Evolutionary conservation across 768 basidiomycete genomes (phyloP), one percentile per base, ranked within the genome.

Genomic region (Fibroporia radiculosa): DNA sequence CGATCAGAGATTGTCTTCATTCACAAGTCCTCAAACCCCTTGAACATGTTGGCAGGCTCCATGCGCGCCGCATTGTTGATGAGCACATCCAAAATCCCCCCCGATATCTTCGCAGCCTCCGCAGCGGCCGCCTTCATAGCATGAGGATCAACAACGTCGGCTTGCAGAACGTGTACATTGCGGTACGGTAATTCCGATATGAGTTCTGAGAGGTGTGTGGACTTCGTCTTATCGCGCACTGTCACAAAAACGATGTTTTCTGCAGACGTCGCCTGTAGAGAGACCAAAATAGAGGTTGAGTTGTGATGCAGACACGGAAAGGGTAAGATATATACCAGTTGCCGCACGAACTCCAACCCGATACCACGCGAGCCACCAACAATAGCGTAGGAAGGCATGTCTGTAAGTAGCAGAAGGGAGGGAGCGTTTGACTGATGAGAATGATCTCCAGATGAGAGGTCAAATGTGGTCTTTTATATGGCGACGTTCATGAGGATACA

Each of bases 1-100:
- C 39, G 16, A n/a, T 34, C 51, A 50, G 7, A 60, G 42, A 11
- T 60, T 62, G 38, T 44, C 31, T 32, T 8, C 8, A 23, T n/a
- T n/a, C 28, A 40, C 39, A 26, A 40, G 11, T 40, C 39, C 3
- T 23, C 28, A 10, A 40, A 26, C 22, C 16, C 6, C 32, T 18
- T 47, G 51, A 28, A 48, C 39, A 20, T 34, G 31, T 13, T 22
- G 11, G 2, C 38, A 33, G 62, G 67, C 12, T 55, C 50, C 4
- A 55, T 32, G 27, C 25, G 51, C 5, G 56, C 65, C 11, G 66
- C 68, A 40, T 69, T 69, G 49, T 68, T 66, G 39, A 68, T 66
- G 45, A 68, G 55, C 34, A 53, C 56, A 48, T 68, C 66, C 14
- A 70, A 49, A 22, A 54, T 59, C 12, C 65, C 63, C 14, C 63